Evolutionary conservation across 2,329 filamentous ascomycete species (phyloP), one percentile per base, ranked within the genome.

Genomic region (Sclerotinia sclerotiorum): DNA sequence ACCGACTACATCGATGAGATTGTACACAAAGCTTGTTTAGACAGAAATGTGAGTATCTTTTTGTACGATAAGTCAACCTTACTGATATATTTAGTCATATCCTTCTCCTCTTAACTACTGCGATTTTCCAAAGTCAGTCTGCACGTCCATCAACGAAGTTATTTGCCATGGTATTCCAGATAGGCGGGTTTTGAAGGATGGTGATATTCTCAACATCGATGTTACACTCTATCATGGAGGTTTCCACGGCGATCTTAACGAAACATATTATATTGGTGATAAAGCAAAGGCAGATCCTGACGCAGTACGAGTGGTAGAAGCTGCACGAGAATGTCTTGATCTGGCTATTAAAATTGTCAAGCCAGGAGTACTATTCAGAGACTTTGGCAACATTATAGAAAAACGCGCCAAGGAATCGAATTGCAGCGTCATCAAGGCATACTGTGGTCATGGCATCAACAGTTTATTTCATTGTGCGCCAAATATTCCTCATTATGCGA

Each of bases 91-190:
- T 57, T 71, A 97, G 94, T 91, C 93, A 13, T 98, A 98, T 78
- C 94, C 94, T 0, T 97, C 94, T 0, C 93, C 94, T 1, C 83
- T 98, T 46, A 97, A 97, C 82, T 98, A 98, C 82, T 91, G 92
- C 83, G 85, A 94, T 80, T 99, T 98, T 81, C 95, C 95, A 73
- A 99, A 99, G 82, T 99, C 95, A 0, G 92, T 97, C 71, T 99
- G 95, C 81, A 98, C 94, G 3, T 98, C 94, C 3, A 82, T 92
- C 62, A 99, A 99, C 83, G 95, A 99, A 81, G 91, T 97, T 72
- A 98, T 99, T 79, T 99, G 95, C 83, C 95, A 99, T 83, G 95
- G 95, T 65, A 99, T 99, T 72, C 95, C 95, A 21, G 95, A 99
- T 77, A 88, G 97, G 79, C 88, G 95, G 67, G 84, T 91, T 10